A percentile compares a stretch with the other conserved stretches of the same genome.
Conservation (phyloP, 73 alveolate species). For the Uronychia binucleata region DNA sequence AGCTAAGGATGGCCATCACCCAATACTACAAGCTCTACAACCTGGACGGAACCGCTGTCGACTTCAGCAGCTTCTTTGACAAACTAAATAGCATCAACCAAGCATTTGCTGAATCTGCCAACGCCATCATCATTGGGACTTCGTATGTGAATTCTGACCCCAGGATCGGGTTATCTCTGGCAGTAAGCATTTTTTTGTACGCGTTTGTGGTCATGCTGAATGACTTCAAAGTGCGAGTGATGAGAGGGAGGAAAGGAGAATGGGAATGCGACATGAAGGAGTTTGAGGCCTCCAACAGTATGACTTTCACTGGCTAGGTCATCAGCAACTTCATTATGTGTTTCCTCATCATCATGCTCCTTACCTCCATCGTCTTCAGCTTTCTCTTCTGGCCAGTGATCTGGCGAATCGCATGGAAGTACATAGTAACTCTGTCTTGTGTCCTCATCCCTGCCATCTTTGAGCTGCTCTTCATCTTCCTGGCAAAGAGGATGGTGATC, state of each 20-base stretch:
- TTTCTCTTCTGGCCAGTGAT: background rate
- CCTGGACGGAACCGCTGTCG: background rate
- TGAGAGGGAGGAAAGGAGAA: background rate
- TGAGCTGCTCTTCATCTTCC: background rate
- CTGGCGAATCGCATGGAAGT: background rate
- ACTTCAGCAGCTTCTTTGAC: background rate
- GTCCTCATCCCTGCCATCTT: background rate
- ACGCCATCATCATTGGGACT: background rate
- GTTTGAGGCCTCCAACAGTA: background rate
- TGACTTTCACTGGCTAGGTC: background rate
- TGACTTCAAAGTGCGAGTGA: background rate
- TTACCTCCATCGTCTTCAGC: background rate
- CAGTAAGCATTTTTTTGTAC: no score
- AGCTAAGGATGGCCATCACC: background rate
- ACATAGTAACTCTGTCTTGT: no score
- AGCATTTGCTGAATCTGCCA: background rate
- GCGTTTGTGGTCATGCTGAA: background rate
- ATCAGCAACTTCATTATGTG: background rate
- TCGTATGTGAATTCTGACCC: no score
- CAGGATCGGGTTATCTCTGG: no score
- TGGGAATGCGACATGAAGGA: background rate
- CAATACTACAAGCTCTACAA: no score
- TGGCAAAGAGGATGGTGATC: background rate
- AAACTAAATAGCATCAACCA: background rate
- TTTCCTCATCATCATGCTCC: background rate